Percentiles rank a stretch among this genome's conserved stretches.
These are phyloP conservation scores for Daldinia decipiens DNA, from an alignment of 495 filamentous ascomycete species.

Conservation along the genomic window DNA sequence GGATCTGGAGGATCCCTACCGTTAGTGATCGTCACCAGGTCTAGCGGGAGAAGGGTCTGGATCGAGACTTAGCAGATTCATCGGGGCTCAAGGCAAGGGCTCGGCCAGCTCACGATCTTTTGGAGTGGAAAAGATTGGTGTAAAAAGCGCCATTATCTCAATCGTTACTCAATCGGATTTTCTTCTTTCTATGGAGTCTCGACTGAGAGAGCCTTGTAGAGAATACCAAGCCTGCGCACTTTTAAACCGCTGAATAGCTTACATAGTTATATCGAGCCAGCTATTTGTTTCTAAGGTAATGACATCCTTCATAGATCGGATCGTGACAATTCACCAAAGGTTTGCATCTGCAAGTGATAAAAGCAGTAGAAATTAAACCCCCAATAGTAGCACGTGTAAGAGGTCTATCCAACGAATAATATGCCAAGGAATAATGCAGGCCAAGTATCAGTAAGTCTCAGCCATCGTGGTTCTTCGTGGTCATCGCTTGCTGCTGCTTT, in stretches of 20 bases:
- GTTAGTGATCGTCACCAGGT: conserved; percentile 37
- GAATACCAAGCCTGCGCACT: conserved; percentile 1
- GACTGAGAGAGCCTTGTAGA: background rate
- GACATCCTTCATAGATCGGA: conserved; percentile 14
- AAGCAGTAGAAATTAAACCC: conserved; percentile 17
- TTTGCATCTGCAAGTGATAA: conserved; percentile 25
- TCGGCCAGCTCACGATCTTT: conserved; percentile 23
- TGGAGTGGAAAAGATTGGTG: background rate
- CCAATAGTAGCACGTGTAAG: conserved; percentile 19
- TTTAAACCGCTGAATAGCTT: conserved; percentile 3
- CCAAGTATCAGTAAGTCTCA: conserved; percentile 29
- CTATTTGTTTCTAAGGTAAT: conserved; percentile 13
- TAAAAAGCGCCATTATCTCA: conserved; percentile 1
- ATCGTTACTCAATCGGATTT: background rate
- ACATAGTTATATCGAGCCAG: background rate
- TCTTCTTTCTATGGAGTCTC: conserved; percentile 6
- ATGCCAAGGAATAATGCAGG: conserved; percentile 27
- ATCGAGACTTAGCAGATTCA: conserved; percentile 43
- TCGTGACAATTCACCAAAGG: conserved; percentile 5
- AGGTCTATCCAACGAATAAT: conserved; percentile 18
- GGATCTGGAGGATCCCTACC: conserved; percentile 19
- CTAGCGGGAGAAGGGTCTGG: conserved; percentile 40
- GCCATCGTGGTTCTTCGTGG: conserved; percentile 33
- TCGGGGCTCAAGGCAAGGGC: conserved; percentile 26
- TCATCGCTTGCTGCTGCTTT: conserved; percentile 27